Evolutionary conservation across 345 rosid genomes (phyloP).

Genomic region (Isatis tinctoria): DNA sequence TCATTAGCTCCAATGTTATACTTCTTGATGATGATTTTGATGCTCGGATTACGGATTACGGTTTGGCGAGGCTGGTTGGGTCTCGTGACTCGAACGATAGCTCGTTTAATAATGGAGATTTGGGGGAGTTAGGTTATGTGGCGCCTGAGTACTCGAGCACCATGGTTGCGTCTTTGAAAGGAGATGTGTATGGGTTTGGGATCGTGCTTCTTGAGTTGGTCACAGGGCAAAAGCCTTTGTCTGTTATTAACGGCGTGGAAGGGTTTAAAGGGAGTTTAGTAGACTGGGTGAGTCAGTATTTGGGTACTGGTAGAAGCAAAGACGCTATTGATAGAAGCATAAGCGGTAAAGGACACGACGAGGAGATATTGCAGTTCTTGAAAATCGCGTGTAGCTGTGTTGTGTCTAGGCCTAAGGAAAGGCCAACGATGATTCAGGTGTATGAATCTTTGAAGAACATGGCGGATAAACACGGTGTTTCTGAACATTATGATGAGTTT

Average conservation of each 20-base stretch:
- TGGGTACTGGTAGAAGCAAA: constrained; percentile 34
- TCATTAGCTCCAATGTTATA: constrained; percentile 50
- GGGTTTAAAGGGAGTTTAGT: constrained; percentile 36
- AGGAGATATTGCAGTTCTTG: constrained; percentile 41
- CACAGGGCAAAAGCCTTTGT: constrained; percentile 33
- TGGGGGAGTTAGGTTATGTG: constrained; percentile 34
- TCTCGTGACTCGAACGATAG: constrained; percentile 41
- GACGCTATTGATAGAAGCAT: constrained; percentile 42
- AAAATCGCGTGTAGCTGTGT: constrained; percentile 47
- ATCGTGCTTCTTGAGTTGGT: constrained; percentile 37
- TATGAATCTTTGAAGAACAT: constrained; percentile 42
- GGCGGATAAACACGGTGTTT: constrained; percentile 42
- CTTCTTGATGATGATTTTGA: constrained; percentile 65
- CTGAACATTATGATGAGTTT: constrained; percentile 44
- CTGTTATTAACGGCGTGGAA: constrained; percentile 22
- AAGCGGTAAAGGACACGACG: constrained; percentile 37
- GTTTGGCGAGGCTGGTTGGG: constrained; percentile 47
- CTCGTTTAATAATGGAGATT: constrained; percentile 32
- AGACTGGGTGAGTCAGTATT: constrained; percentile 32
- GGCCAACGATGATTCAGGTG: constrained; percentile 45
- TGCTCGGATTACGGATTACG: constrained; percentile 53
- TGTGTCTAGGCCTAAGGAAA: constrained; percentile 45
- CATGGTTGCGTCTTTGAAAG: constrained; percentile 34
- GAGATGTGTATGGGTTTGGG: constrained; percentile 39
- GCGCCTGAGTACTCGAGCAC: constrained; percentile 38